A percentile compares a stretch with the other conserved stretches of the same genome.
These are phyloP conservation scores for Saccharomycopsis fodiens DNA, from an alignment of 805 yeast species.

Conservation along the genomic window DNA sequence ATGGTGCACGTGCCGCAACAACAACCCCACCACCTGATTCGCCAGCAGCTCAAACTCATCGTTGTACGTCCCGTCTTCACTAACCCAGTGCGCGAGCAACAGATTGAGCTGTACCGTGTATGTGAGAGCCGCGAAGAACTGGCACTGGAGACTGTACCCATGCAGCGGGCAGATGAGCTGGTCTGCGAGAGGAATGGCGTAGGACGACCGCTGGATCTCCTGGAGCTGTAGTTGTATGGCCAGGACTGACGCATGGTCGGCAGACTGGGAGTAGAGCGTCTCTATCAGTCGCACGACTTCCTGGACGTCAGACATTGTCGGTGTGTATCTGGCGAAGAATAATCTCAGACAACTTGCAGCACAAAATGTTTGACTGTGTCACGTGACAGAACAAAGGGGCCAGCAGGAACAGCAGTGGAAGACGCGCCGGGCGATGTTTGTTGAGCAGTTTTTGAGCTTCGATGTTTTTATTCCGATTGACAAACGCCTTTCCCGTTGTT, in stretches of 20 bases:
- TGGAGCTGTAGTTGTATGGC: constrained; percentile 51
- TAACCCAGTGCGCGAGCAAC: constrained; percentile 1
- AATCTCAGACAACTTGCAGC: too few relatives aligned
- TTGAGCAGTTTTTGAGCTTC: too few relatives aligned
- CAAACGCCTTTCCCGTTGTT: too few relatives aligned
- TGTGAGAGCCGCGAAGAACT: constrained; percentile 79
- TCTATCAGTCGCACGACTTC: constrained; percentile 6
- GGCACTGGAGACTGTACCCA: constrained; percentile 37
- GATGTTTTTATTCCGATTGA: too few relatives aligned
- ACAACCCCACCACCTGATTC: not conserved
- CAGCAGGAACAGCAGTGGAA: too few relatives aligned
- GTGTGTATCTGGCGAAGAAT: too few relatives aligned
- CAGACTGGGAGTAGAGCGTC: constrained; percentile 9
- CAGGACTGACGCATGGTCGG: constrained; percentile 25
- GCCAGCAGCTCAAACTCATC: constrained; percentile 10
- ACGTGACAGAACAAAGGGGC: too few relatives aligned
- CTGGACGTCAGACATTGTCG: too few relatives aligned
- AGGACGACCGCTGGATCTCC: constrained; percentile 43
- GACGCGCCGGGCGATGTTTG: too few relatives aligned
- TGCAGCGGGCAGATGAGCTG: constrained; percentile 34
- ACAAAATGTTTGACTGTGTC: too few relatives aligned
- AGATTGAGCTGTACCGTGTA: constrained; percentile 53
- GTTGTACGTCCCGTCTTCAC: constrained; percentile 21
- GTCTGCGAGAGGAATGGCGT: constrained; percentile 54
- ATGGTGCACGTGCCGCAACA: constrained; percentile 21